Base-by-base conservation (phyloP, 1,284 basidiomycete species). In the Sparassis latifolia region DNA sequence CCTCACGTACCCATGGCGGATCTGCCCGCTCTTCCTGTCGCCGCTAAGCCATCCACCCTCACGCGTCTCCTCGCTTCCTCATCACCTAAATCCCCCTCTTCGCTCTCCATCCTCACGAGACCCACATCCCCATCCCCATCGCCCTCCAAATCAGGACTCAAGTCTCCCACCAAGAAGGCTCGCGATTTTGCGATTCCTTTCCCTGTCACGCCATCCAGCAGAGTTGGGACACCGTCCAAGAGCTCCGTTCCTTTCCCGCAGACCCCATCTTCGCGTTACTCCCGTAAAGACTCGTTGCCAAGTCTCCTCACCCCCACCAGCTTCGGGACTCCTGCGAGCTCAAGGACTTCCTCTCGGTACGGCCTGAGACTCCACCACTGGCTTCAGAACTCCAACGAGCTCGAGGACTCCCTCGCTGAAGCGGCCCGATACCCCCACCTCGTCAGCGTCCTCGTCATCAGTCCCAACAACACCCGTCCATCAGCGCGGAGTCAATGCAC, bases 31-130 rank as follows among this genome's bases (percentile, higher is more conserved):
- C 73, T 90, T 37, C 65, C 71, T 37, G 58, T 67, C 20, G 53
- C 71, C 2, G 59, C 68, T n/a, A 84, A 84, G 62, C 69, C 80
- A 10, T 87, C 86, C 31, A 74, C 78, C 41, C 70, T 89, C 43
- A 88, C 86, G 5, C 78, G 79, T 27, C 75, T 77, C 12, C 74
- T 89, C 49, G 84, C 83, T 28, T 83, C 85, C 45, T 74, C 80
- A 12, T 89, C 86, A 48, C 85, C 87, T 31, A 87, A 86, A 60
- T 55, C 70, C 62, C 62, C 69, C 9, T 51, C 70, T 67, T 53
- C 75, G 66, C 49, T 70, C 66, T 57, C 72, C 70, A 67, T 68
- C 44, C 62, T 69, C 54, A 53, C 69, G 63, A 51, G 71, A 41
- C 78, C 84, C 9, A 67, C 74, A 28, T 77, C 78, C 20, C 71